Percentiles rank a stretch among this genome's conserved stretches.
Evolutionary conservation across 1,139 yeast species (phyloP).

Genomic region (Kodamaea ohmeri): DNA sequence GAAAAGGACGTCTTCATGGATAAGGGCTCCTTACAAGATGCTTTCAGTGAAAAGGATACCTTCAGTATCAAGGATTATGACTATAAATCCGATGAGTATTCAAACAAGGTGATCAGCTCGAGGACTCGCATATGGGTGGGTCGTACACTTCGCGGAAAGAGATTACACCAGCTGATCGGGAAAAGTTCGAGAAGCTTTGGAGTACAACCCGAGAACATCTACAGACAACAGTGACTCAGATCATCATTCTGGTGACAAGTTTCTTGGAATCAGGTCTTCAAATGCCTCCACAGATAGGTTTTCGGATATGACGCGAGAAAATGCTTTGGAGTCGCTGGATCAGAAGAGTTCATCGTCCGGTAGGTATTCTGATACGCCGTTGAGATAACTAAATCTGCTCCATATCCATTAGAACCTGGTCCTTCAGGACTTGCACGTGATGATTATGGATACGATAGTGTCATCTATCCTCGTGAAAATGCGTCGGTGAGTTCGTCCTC

Average conservation of each 20-base stretch:
- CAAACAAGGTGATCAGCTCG: too few relatives aligned
- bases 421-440: neutral
- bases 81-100: too few relatives aligned
- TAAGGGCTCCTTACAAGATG: too few relatives aligned
- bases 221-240: too few relatives aligned
- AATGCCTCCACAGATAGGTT: neutral
- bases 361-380: neutral
- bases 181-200: neutral
- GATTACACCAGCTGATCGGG: conserved; percentile 1
- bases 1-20: too few relatives aligned
- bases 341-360: conserved; percentile 8
- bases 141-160: conserved; percentile 5
- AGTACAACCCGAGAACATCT: too few relatives aligned
- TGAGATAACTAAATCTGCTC: too few relatives aligned
- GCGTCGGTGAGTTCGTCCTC: conserved; percentile 10
- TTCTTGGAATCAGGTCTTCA: neutral
- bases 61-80: too few relatives aligned
- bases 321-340: neutral
- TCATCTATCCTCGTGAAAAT: conserved; percentile 9
- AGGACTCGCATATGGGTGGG: too few relatives aligned
- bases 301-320: neutral
- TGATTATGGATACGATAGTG: conserved; percentile 2
- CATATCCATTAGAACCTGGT: conserved; percentile 10
- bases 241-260: neutral
- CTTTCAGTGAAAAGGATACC: too few relatives aligned